These are phyloP conservation scores for Fusarium keratoplasticum DNA, from an alignment of 2,329 filamentous ascomycete genomes.

Conservation along the genomic window DNA sequence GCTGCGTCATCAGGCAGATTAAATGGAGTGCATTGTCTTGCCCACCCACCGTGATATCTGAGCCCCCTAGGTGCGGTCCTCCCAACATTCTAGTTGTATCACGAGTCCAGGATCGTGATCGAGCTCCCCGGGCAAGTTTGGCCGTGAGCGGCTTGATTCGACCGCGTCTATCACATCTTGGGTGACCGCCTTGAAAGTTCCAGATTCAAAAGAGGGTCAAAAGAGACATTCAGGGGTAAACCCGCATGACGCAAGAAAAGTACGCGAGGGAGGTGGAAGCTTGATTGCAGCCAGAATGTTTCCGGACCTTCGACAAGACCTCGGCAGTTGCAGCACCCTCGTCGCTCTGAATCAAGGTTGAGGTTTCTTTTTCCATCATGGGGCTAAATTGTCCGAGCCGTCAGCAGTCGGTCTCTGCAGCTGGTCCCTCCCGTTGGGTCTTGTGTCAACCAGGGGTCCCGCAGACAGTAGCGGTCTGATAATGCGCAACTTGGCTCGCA, in stretches of 20 bases:
- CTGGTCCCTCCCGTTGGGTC: background rate
- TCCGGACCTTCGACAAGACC: background rate
- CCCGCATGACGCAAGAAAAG: background rate
- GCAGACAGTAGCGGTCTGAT: conserved; percentile 2
- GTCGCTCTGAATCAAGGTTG: background rate
- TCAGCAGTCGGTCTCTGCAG: conserved; percentile 1
- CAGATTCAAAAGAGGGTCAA: background rate
- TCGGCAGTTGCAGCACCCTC: conserved; percentile 1
- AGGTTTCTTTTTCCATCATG: background rate
- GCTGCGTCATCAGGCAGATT: conserved; percentile 19
- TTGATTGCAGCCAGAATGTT: background rate
- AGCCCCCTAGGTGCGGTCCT: background rate
- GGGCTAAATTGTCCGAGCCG: conserved; percentile 4
- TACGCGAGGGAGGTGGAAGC: background rate
- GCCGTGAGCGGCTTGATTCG: background rate
- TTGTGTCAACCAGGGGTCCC: conserved; percentile 8
- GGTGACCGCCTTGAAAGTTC: background rate
- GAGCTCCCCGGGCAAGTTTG: background rate
- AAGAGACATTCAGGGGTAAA: conserved; percentile 3
- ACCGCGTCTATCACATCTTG: background rate
- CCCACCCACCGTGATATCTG: background rate
- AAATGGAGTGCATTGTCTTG: background rate
- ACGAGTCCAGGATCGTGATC: background rate
- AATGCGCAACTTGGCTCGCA: conserved; percentile 1
- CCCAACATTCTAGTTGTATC: background rate